Evolutionary conservation across 352 stramenopile species (phyloP).

Genomic region (Halophytophthora batemanensis): DNA sequence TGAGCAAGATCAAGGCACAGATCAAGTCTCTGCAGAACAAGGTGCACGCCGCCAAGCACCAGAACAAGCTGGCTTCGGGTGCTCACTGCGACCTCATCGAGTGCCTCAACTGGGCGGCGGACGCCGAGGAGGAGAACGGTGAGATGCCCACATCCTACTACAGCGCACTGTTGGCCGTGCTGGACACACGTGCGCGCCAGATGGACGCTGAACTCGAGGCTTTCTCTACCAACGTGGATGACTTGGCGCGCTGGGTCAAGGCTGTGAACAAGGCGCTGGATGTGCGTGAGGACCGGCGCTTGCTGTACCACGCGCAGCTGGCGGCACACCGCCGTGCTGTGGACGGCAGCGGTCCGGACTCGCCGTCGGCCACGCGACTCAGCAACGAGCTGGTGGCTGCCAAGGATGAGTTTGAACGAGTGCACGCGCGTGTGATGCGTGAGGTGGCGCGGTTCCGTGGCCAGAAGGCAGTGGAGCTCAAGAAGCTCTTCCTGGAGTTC

Average conservation of each 20-base stretch:
- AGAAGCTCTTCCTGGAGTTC: slow-evolving; percentile 73
- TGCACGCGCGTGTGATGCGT: slow-evolving; percentile 73
- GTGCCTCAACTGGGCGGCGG: slow-evolving; percentile 57
- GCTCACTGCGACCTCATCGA: slow-evolving; percentile 85
- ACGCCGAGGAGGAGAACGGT: slow-evolving; percentile 62
- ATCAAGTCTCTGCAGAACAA: slow-evolving; percentile 66
- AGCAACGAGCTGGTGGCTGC: slow-evolving; percentile 56
- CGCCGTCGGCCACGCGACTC: slow-evolving; percentile 20
- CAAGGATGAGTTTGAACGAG: slow-evolving; percentile 72
- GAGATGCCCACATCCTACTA: slow-evolving; percentile 69
- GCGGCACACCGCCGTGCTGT: slow-evolving; percentile 35
- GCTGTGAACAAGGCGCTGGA: slow-evolving; percentile 66
- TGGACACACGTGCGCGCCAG: slow-evolving; percentile 73
- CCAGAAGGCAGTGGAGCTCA: slow-evolving; percentile 72
- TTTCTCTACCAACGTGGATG: slow-evolving; percentile 62
- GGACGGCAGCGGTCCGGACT: slow-evolving; percentile 28
- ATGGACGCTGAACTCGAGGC: slow-evolving; percentile 70
- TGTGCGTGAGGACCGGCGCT: slow-evolving; percentile 75
- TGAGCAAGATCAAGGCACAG: slow-evolving; percentile 55
- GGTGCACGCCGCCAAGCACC: slow-evolving; percentile 49
- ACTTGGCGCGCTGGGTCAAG: slow-evolving; percentile 74
- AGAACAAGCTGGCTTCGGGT: slow-evolving; percentile 71
- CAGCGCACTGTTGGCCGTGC: slow-evolving; percentile 49
- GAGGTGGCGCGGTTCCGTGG: slow-evolving; percentile 71
- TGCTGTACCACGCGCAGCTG: slow-evolving; percentile 76